These are phyloP conservation scores for Aphanomyces stellatus DNA, from an alignment of 352 stramenopile genomes.

Conservation along the genomic window DNA sequence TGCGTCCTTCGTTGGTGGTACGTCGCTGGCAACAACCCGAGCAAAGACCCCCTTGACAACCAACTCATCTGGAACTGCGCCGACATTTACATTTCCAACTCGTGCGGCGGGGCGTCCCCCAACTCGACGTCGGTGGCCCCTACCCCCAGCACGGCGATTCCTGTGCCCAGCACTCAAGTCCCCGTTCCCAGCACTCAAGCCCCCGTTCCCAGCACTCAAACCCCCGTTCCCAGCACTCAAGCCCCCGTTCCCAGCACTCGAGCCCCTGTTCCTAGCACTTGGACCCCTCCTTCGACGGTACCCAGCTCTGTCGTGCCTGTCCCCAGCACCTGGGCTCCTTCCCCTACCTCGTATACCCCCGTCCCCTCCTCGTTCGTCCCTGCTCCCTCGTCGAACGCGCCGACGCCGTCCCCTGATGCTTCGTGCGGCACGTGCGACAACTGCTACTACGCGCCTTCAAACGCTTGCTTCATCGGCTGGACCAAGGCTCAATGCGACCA, in stretches of 20 bases:
- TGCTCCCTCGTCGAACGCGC: too few species aligned
- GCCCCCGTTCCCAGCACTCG: too few species aligned
- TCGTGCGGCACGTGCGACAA: not conserved
- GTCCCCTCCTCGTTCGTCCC: too few species aligned
- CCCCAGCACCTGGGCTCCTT: not conserved
- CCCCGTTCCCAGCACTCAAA: not conserved
- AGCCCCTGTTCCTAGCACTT: too few species aligned
- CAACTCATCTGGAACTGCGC: constrained; percentile 25
- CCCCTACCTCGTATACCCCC: not conserved
- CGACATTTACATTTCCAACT: constrained; percentile 17
- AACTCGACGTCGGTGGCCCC: not conserved
- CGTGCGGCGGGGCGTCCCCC: not conserved
- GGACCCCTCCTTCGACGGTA: not conserved
- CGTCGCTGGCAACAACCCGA: constrained; percentile 16
- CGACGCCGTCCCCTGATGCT: too few species aligned
- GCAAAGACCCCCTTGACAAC: constrained; percentile 4
- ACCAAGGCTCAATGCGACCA: not conserved
- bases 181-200: not conserved
- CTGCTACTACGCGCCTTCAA: not conserved
- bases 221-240: too few species aligned
- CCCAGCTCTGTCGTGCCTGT: not conserved
- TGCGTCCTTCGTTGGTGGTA: constrained; percentile 24
- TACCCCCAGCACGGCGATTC: not conserved
- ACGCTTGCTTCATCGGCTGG: not conserved
- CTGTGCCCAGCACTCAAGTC: not conserved